Conservation (phyloP, 139 green algal species). For the Pleodorina starrii region DNA sequence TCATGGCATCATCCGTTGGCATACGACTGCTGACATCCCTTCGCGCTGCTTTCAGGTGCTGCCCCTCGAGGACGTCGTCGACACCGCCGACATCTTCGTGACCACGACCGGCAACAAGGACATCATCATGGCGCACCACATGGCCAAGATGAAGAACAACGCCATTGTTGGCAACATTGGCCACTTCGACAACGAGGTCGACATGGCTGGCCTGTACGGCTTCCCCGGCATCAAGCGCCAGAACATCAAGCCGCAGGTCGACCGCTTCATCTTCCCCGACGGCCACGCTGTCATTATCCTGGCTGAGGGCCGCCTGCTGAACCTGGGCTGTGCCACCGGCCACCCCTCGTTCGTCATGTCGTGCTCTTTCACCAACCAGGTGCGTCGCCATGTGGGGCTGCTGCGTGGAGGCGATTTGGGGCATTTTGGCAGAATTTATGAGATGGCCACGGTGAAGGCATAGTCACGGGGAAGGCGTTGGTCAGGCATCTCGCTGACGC, state of each 20-base stretch:
- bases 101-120: constrained; percentile 99
- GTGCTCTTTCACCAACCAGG: constrained; percentile 99
- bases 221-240: constrained; percentile 95
- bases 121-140: constrained; percentile 97
- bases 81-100: constrained; percentile 96
- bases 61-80: constrained; percentile 91
- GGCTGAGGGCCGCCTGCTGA: constrained; percentile 99
- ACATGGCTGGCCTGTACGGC: constrained; percentile 94
- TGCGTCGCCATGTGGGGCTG: constrained; percentile 17
- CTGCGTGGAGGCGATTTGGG: background rate
- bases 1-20: too few relatives aligned
- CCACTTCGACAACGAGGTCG: constrained; percentile 99
- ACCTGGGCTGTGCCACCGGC: constrained; percentile 99
- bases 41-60: constrained; percentile 78
- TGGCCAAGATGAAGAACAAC: constrained; percentile 99
- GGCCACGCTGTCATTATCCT: constrained; percentile 98
- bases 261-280: constrained; percentile 99
- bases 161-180: constrained; percentile 99
- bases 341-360: constrained; percentile 99
- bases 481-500: too few relatives aligned
- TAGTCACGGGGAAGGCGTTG: too few relatives aligned
- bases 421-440: too few relatives aligned
- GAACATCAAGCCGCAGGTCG: constrained; percentile 98
- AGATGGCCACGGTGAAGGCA: too few relatives aligned
- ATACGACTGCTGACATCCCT: too few relatives aligned